These are phyloP conservation scores for Colletotrichum sojae DNA, from an alignment of 2,329 filamentous ascomycete species.

Conservation along the genomic window DNA sequence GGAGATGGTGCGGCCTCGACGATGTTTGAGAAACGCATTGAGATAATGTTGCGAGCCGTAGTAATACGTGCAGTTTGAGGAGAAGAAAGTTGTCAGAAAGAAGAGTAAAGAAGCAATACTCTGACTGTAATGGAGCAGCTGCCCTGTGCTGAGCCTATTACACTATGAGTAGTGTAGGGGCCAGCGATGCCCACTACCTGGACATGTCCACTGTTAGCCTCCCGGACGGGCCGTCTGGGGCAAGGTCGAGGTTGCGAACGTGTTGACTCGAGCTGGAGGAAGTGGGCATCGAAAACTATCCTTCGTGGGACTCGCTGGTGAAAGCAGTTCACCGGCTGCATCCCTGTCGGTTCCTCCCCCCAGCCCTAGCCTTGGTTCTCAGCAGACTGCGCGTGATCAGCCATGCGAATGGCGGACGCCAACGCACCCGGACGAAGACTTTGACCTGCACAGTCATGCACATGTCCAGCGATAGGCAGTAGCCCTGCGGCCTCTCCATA, in stretches of 20 bases:
- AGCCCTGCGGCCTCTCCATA: neutral
- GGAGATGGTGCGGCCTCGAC: too few relatives aligned
- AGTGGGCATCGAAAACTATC: slow-evolving; percentile 1
- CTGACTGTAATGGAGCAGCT: neutral
- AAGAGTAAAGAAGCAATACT: neutral
- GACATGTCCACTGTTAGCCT: neutral
- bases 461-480: neutral
- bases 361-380: neutral
- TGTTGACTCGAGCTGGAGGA: neutral
- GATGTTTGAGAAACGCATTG: too few relatives aligned
- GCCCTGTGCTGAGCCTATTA: neutral
- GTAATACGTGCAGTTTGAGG: neutral
- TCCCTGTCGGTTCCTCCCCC: slow-evolving; percentile 2
- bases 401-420: neutral
- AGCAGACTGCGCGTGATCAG: slow-evolving; percentile 1
- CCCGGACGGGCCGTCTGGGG: neutral
- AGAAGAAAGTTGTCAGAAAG: neutral
- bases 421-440: neutral
- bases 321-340: neutral
- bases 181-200: neutral
- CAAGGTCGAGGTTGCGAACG: neutral
- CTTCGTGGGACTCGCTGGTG: slow-evolving; percentile 2
- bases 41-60: neutral
- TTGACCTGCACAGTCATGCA: neutral
- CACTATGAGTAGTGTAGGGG: neutral